Conservation (phyloP, 192 early-diverging fungal species). For the Coemansia sp. region DNA sequence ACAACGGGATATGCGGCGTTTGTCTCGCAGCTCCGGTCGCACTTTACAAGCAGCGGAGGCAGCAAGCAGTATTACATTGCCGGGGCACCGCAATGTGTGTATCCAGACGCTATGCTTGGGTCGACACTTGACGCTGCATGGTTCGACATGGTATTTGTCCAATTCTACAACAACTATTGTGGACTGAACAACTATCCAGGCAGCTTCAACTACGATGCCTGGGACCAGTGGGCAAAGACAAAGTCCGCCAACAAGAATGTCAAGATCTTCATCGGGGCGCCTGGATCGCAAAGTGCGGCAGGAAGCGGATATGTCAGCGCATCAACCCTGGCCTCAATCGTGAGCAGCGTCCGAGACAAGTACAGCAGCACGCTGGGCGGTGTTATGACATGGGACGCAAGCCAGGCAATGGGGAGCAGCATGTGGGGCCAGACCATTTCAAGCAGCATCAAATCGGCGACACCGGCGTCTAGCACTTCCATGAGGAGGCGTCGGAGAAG, state of each 20-base stretch:
- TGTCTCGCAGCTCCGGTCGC: constrained; percentile 46
- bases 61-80: constrained; percentile 60
- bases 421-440: constrained; percentile 38
- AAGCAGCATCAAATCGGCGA: constrained; percentile 29
- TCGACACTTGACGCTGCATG: constrained; percentile 60
- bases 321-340: constrained; percentile 41
- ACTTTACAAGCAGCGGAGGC: constrained; percentile 44
- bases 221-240: constrained; percentile 64
- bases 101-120: constrained; percentile 59
- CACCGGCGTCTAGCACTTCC: background rate
- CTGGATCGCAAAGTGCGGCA: constrained; percentile 59
- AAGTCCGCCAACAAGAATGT: constrained; percentile 61
- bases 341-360: constrained; percentile 33
- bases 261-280: constrained; percentile 59
- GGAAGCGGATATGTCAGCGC: constrained; percentile 56
- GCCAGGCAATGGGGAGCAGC: constrained; percentile 38
- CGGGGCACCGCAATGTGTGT: constrained; percentile 65
- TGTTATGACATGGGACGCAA: constrained; percentile 70
- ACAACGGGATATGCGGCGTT: constrained; percentile 57
- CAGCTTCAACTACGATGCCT: constrained; percentile 60
- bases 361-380: constrained; percentile 60
- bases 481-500: background rate
- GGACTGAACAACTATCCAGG: constrained; percentile 53
- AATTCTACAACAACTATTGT: constrained; percentile 73
- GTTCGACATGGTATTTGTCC: constrained; percentile 68